Percentiles rank a stretch among this genome's conserved stretches.
These are phyloP conservation scores for Ganoderma lingzhi DNA, from an alignment of 1,284 basidiomycete genomes.

Conservation along the genomic window DNA sequence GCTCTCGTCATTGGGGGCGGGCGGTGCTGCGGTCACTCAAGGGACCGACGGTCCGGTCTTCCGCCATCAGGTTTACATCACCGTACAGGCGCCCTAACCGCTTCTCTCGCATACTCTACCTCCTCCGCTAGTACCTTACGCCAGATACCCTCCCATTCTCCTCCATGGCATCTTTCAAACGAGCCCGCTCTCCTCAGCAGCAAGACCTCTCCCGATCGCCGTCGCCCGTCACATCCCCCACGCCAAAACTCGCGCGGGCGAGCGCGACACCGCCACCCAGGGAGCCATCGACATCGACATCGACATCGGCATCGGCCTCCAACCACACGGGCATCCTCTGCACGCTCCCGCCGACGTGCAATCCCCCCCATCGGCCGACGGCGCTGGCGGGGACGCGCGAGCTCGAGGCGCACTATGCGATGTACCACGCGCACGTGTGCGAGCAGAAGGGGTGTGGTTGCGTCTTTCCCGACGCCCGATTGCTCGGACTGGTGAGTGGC, in stretches of 20 bases:
- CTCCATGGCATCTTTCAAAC: constrained; percentile 29
- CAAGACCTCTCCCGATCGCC: constrained; percentile 22
- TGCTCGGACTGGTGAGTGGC: constrained; percentile 78
- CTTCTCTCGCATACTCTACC: background rate
- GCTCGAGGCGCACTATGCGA: constrained; percentile 83
- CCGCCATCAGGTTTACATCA: background rate
- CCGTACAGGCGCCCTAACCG: background rate
- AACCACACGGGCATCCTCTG: constrained; percentile 57
- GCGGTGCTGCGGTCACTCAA: background rate
- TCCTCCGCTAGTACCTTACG: background rate
- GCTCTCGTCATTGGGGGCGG: background rate
- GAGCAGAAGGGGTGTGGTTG: constrained; percentile 71
- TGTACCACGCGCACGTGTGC: constrained; percentile 86
- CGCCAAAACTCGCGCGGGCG: constrained; percentile 35
- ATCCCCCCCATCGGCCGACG: constrained; percentile 64
- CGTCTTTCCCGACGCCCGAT: constrained; percentile 85
- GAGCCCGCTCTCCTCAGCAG: constrained; percentile 19
- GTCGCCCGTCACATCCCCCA: constrained; percentile 28
- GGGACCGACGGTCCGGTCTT: background rate
- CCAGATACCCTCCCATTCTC: background rate
- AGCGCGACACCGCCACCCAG: constrained; percentile 28
- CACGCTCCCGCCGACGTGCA: constrained; percentile 85
- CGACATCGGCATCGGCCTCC: constrained; percentile 6
- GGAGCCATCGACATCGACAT: constrained; percentile 21
- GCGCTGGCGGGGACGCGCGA: constrained; percentile 67